Evolutionary conservation across 2,329 filamentous ascomycete species (phyloP).

Genomic region (Zymoseptoria crescenta): DNA sequence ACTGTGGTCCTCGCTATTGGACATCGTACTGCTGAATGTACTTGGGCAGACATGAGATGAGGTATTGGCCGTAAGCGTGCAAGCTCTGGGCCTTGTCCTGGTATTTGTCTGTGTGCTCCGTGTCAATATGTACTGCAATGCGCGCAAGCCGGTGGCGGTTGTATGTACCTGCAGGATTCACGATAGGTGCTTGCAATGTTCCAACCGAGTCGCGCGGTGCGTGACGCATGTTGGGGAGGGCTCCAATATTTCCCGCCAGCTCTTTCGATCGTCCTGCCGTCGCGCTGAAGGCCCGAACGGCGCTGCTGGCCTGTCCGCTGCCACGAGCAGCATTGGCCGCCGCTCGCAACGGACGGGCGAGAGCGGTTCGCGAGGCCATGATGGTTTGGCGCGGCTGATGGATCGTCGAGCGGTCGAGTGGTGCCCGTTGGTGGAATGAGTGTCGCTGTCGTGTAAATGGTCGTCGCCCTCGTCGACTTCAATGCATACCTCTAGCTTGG

Average conservation of each 20-base stretch:
- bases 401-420: background rate
- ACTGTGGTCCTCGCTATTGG: background rate
- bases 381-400: background rate
- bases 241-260: conserved; percentile 34
- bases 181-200: conserved; percentile 65
- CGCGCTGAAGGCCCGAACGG: conserved; percentile 37
- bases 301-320: conserved; percentile 6
- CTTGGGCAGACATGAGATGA: conserved; percentile 94
- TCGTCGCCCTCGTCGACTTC: background rate
- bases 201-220: conserved; percentile 35
- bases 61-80: conserved; percentile 91
- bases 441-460: background rate
- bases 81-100: conserved; percentile 76
- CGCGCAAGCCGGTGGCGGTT: background rate
- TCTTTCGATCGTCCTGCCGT: conserved; percentile 37
- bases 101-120: conserved; percentile 62
- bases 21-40: conserved; percentile 76
- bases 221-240: conserved; percentile 39
- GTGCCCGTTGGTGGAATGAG: background rate
- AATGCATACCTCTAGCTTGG: background rate
- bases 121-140: background rate
- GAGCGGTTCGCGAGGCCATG: conserved; percentile 11
- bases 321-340: conserved; percentile 1
- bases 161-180: conserved; percentile 62
- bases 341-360: conserved; percentile 8